Conservation (phyloP, 2,329 filamentous ascomycete genomes). For the Orbilia ellipsospora region DNA sequence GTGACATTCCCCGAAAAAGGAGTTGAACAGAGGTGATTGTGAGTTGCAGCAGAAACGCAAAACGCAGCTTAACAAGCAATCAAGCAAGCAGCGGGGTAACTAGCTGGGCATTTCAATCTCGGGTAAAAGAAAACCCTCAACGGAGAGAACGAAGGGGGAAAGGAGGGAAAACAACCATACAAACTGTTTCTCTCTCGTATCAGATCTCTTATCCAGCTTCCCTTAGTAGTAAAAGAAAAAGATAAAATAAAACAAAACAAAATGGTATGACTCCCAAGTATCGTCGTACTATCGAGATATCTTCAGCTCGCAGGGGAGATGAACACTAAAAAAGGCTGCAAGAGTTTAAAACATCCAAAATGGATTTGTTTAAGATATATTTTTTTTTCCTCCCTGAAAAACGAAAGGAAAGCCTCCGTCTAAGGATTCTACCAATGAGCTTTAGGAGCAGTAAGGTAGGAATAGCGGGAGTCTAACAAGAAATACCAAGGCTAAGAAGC, state of each 20-base stretch:
- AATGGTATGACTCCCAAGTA: neutral
- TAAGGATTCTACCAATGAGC: neutral
- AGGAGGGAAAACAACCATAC: neutral
- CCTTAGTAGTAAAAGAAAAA: constrained; percentile 29
- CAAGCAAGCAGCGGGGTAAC: constrained; percentile 54
- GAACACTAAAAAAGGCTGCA: too few relatives aligned
- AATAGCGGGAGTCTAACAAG: neutral
- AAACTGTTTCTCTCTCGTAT: constrained; percentile 6
- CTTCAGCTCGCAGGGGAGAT: constrained; percentile 8
- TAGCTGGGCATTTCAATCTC: constrained; percentile 48
- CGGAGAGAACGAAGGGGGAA: constrained; percentile 14
- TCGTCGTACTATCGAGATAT: constrained; percentile 1
- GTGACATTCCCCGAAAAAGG: constrained; percentile 52
- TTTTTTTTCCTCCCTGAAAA: neutral
- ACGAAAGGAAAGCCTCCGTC: constrained; percentile 17
- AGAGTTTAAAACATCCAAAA: too few relatives aligned
- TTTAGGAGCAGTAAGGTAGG: neutral
- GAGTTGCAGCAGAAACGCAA: constrained; percentile 50
- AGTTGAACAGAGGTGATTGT: constrained; percentile 29
- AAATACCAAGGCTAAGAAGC: constrained; percentile 11
- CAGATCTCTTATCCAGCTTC: constrained; percentile 30
- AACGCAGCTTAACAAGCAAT: constrained; percentile 44
- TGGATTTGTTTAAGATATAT: too few relatives aligned
- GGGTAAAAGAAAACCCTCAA: constrained; percentile 54
- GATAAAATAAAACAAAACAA: too few relatives aligned